Percentiles rank a stretch among this genome's conserved stretches.
Evolutionary conservation across 208 protist species (phyloP).

Genomic region (Trypanosoma lewisi): DNA sequence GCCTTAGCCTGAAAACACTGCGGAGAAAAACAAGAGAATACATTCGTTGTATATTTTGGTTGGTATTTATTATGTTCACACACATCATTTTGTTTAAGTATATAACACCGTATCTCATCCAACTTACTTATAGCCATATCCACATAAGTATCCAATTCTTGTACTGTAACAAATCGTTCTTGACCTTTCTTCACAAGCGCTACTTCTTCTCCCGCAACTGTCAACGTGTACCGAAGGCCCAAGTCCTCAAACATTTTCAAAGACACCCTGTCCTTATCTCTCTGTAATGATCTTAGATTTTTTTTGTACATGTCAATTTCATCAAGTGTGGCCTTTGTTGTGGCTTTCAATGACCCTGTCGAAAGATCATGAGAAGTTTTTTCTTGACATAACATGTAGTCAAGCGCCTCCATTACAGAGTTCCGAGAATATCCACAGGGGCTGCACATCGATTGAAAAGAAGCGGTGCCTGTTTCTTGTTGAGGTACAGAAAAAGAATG

Average conservation of each 20-base stretch:
- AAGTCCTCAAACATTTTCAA: constrained; percentile 11
- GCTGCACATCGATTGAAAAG: no score
- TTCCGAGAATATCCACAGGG: neutral
- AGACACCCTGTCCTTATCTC: constrained; percentile 9
- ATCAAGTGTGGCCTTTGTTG: constrained; percentile 11
- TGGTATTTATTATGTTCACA: neutral
- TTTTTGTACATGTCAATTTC: constrained; percentile 24
- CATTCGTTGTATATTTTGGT: neutral
- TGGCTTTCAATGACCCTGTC: neutral
- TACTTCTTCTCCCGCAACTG: constrained; percentile 1
- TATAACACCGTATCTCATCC: constrained; percentile 10
- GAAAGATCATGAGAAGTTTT: neutral
- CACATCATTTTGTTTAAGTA: neutral
- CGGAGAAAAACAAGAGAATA: neutral
- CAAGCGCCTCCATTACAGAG: neutral
- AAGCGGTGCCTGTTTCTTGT: no score
- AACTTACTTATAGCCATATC: constrained; percentile 12
- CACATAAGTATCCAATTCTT: constrained; percentile 17
- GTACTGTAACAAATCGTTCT: constrained; percentile 4
- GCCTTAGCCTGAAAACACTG: neutral
- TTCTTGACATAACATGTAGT: neutral
- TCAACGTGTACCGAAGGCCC: constrained; percentile 10
- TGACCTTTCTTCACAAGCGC: constrained; percentile 10
- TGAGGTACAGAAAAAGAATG: no score
- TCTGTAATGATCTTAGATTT: constrained; percentile 10